Conservation (phyloP, 2,329 filamentous ascomycete genomes). For the Reticulascus tulasneorum region DNA sequence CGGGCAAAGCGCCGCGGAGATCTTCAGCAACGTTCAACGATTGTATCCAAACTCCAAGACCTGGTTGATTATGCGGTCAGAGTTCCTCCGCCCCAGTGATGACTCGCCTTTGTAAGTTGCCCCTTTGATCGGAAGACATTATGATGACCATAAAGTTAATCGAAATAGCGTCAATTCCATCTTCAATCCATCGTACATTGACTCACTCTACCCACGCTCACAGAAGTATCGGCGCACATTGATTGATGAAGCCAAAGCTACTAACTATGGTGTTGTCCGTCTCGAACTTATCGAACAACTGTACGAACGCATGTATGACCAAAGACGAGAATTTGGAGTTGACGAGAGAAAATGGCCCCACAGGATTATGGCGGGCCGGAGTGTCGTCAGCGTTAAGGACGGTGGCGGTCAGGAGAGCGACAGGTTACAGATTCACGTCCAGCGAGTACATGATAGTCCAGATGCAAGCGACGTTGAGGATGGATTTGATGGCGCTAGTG, state of each 20-base stretch:
- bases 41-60: slow-evolving; percentile 80
- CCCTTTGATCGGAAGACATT: background rate
- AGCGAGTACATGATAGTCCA: slow-evolving; percentile 31
- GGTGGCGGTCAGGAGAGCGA: slow-evolving; percentile 39
- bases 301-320: slow-evolving; percentile 84
- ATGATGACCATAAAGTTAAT: slow-evolving; percentile 19
- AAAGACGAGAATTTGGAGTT: slow-evolving; percentile 65
- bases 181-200: slow-evolving; percentile 79
- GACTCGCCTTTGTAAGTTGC: slow-evolving; percentile 85
- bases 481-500: slow-evolving; percentile 28
- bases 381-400: slow-evolving; percentile 60
- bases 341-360: slow-evolving; percentile 77
- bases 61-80: slow-evolving; percentile 73
- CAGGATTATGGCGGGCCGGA: slow-evolving; percentile 68
- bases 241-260: slow-evolving; percentile 69
- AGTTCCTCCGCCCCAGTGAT: slow-evolving; percentile 84
- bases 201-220: slow-evolving; percentile 68
- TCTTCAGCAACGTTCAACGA: slow-evolving; percentile 82
- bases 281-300: slow-evolving; percentile 86
- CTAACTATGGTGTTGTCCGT: slow-evolving; percentile 93
- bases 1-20: slow-evolving; percentile 92
- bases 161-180: slow-evolving; percentile 78
- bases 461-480: slow-evolving; percentile 33
- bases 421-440: slow-evolving; percentile 56
- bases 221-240: slow-evolving; percentile 56